Evolutionary conservation across 2,329 filamentous ascomycete species (phyloP), one percentile per base, ranked within the genome.

Genomic region (Exophiala mesophila): DNA sequence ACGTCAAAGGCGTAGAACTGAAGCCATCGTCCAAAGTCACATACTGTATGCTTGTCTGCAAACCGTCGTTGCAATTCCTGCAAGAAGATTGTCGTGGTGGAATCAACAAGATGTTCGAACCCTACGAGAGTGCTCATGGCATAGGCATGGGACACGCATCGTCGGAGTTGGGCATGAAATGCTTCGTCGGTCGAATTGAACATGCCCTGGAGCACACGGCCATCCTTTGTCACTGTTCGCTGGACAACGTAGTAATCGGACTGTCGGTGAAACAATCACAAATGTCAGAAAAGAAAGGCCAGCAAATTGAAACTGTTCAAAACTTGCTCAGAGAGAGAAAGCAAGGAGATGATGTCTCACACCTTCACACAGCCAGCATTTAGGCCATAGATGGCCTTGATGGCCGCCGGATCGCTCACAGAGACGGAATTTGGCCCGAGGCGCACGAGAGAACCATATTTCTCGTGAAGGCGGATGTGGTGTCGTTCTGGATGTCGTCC

Each of bases 61-160:
- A 71, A 82, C 3, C 80, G 57, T 2, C 68, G 65, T 49, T 76
- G 69, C 0, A 78, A 81, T 59, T 78, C 76, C 17, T 71, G 63
- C 9, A 89, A 72, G 59, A 88, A 89, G 2, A 84, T 66, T 50
- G 77, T 75, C 0, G 82, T 82, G 1, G 83, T 87, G 52, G 79
- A 82, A 59, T 87, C 83, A 23, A 90, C 85, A 21, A 87, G 81
- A 0, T 85, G 83, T 57, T 92, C 86, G 17, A 49, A 47, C 21
- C 43, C 39, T 5, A 49, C 44, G 20, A 49, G 34, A 3, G 46
- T 67, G 15, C 56, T 64, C 58, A 71, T 62, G 2, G 64, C 60
- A 45, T 71, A 71, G 0, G 62, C 58, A 29, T 56, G 56, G 0
- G 66, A 61, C 5, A 69, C 58, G 0, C 61, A 57, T 15, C 62